Base-by-base conservation (phyloP, 225 moss, liverwort and hornwort genomes). In the Pseudisothecium myosuroides region DNA sequence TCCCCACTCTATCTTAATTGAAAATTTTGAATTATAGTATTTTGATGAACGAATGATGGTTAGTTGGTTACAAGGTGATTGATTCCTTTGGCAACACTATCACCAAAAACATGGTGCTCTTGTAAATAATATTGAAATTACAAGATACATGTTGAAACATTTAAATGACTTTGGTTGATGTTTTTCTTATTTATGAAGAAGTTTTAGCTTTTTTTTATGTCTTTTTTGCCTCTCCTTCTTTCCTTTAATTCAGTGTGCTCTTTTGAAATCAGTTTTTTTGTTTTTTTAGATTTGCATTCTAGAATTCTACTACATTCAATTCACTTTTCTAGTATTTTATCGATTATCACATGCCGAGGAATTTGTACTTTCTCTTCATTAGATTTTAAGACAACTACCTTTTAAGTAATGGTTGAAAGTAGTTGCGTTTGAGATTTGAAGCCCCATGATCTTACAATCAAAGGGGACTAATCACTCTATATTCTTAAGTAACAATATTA, bases 311-410 rank as follows among this genome's bases (percentile, higher is more conserved):
- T 26, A 10, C 4, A 43, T 43, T 72, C 26, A 72, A 43, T 10
- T 26, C 9, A 41, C 6, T 26, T 72, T 72, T 16, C 5, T 10
- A 43, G 6, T 43, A 27, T 9, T 15, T 9, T 27, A 39, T 72
- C 9, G 5, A 26, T 74, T 45, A 6, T 10, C 2, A 10, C 2
- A 0, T 41, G 7, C 7, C 17, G 11, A 45, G 1, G 11, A 74
- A 10, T 29, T 0, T 45, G 5, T 4, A 29, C 28, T 45, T 45
- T 45, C 5, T 29, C 5, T 11, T 45, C 29, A 0, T 29, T 29
- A 73, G 27, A 41, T 27, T 73, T 28, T 17, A 16, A 24, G 9
- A 14, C n/a, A n/a, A n/a, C 26, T 28, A 6, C 17, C 6, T 28
- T 43, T 45, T 73, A 29, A 28, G 10, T 9, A 28, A 73, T 17